Evolutionary conservation across 2,329 filamentous ascomycete genomes (phyloP).

Genomic region (Peltaster fructicola): DNA sequence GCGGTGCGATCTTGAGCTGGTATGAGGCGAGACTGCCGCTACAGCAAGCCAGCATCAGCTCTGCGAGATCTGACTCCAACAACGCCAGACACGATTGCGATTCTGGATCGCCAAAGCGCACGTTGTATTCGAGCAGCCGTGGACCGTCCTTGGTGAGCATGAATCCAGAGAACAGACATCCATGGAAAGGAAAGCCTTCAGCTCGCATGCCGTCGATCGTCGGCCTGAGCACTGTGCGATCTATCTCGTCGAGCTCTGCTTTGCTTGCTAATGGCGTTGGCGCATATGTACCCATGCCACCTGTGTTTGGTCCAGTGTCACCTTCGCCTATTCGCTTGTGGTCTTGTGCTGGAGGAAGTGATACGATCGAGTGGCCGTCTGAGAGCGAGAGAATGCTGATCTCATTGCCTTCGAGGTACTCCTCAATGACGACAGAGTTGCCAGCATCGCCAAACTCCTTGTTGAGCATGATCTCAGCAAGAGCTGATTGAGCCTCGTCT

Average conservation of each 20-base stretch:
- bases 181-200: slow-evolving; percentile 52
- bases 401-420: slow-evolving; percentile 82
- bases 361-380: slow-evolving; percentile 70
- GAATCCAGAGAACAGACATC: slow-evolving; percentile 72
- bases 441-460: slow-evolving; percentile 75
- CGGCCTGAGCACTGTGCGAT: slow-evolving; percentile 69
- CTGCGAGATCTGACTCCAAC: slow-evolving; percentile 69
- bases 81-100: slow-evolving; percentile 73
- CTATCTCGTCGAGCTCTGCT: slow-evolving; percentile 59
- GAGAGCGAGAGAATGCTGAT: slow-evolving; percentile 81
- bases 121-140: slow-evolving; percentile 81
- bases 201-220: slow-evolving; percentile 76
- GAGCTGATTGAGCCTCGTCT: slow-evolving; percentile 62
- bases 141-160: slow-evolving; percentile 76
- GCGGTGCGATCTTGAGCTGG: slow-evolving; percentile 18
- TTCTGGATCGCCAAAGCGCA: slow-evolving; percentile 82
- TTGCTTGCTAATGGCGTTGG: slow-evolving; percentile 37
- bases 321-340: slow-evolving; percentile 91
- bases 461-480: slow-evolving; percentile 81
- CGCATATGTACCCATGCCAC: slow-evolving; percentile 94
- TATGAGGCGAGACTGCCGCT: slow-evolving; percentile 49
- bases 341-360: slow-evolving; percentile 80
- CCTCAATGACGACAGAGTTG: slow-evolving; percentile 85
- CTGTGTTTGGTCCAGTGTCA: slow-evolving; percentile 82
- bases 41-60: slow-evolving; percentile 74